These are phyloP conservation scores for Bathelium albidoporum DNA, from an alignment of 495 filamentous ascomycete genomes.

Conservation along the genomic window DNA sequence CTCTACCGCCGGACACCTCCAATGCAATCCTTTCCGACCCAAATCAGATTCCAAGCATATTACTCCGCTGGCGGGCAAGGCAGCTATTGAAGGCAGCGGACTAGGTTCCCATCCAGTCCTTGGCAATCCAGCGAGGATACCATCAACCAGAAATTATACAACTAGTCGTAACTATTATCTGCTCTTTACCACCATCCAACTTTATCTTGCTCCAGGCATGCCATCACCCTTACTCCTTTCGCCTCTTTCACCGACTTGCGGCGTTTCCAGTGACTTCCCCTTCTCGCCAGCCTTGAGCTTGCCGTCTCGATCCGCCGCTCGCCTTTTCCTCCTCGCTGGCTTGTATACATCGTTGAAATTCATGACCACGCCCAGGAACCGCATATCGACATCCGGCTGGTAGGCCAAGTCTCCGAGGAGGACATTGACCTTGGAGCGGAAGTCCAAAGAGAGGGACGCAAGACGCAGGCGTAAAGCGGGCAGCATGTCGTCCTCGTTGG, in stretches of 20 bases:
- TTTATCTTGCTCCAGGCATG: neutral
- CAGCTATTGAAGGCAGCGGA: too few relatives aligned
- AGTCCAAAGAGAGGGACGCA: slow-evolving; percentile 57
- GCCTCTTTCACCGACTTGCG: slow-evolving; percentile 7
- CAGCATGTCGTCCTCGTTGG: slow-evolving; percentile 56
- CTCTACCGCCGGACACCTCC: too few relatives aligned
- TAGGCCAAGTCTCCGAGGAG: slow-evolving; percentile 83
- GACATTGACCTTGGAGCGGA: slow-evolving; percentile 62
- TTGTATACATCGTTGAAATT: slow-evolving; percentile 98
- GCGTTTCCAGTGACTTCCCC: slow-evolving; percentile 15
- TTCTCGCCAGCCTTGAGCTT: slow-evolving; percentile 14
- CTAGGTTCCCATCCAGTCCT: too few relatives aligned
- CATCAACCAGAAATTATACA: neutral
- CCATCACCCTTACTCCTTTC: slow-evolving; percentile 2
- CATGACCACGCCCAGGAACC: slow-evolving; percentile 91
- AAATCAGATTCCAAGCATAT: too few relatives aligned
- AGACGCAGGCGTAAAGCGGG: slow-evolving; percentile 64
- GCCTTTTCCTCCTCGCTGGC: slow-evolving; percentile 51
- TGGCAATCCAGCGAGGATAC: too few relatives aligned
- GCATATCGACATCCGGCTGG: slow-evolving; percentile 91
- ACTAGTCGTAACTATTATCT: neutral
- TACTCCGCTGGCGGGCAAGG: too few relatives aligned
- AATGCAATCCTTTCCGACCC: too few relatives aligned
- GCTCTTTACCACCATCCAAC: neutral
- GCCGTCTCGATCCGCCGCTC: slow-evolving; percentile 6